Evolutionary conservation across 2,329 filamentous ascomycete species (phyloP).

Genomic region (Penicillium concentricum): DNA sequence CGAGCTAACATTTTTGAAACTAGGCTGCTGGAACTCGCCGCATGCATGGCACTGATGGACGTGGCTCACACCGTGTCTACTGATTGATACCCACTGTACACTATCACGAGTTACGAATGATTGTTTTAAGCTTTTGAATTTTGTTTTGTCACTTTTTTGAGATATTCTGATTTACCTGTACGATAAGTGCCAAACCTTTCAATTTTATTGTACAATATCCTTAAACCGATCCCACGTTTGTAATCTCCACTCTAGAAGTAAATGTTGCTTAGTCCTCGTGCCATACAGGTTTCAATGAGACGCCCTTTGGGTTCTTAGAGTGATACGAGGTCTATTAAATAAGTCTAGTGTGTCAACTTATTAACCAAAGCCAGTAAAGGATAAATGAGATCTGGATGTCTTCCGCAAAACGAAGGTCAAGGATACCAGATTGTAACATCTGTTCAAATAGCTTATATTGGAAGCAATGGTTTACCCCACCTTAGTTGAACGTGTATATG

Average conservation of each 20-base stretch:
- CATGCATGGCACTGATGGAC: conserved; percentile 73
- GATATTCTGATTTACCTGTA: background rate
- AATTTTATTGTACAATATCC: background rate
- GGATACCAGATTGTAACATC: background rate
- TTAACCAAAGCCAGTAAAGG: too few species aligned
- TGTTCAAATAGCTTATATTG: background rate
- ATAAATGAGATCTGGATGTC: too few species aligned
- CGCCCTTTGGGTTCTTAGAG: background rate
- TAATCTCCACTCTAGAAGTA: background rate
- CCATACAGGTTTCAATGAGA: background rate
- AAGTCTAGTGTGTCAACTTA: background rate
- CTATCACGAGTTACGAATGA: conserved; percentile 1
- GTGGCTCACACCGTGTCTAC: conserved; percentile 43
- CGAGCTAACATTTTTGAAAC: background rate
- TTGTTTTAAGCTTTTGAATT: background rate
- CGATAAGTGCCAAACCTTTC: background rate
- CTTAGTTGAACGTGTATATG: background rate
- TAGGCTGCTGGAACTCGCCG: conserved; percentile 71
- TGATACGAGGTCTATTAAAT: background rate
- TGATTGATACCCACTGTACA: conserved; percentile 13
- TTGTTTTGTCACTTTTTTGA: background rate
- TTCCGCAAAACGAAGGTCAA: background rate
- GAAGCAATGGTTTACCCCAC: background rate
- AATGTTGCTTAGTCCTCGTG: background rate
- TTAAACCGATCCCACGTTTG: too few species aligned